phyloP scores from a whole-genome alignment of 331 rosid genomes.

The Malus hybrid region DNA sequence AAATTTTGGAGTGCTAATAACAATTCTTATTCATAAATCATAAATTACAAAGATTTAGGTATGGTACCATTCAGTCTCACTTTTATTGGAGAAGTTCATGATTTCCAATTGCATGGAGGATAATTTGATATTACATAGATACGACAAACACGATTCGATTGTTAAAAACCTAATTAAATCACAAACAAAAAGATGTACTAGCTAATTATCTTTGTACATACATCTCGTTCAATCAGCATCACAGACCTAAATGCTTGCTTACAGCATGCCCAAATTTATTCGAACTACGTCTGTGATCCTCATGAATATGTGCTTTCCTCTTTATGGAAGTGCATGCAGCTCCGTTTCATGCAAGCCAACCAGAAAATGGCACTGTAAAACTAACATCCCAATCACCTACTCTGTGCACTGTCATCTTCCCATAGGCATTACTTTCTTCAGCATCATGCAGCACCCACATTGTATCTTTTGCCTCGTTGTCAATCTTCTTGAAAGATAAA shows the following conservation, averaged over 20 bases:
- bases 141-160: neutral
- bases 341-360: neutral
- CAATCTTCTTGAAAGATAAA: slow-evolving; percentile 15
- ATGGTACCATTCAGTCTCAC: neutral
- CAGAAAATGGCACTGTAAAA: neutral
- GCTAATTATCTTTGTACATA: neutral
- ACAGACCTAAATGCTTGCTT: neutral
- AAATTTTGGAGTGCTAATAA: too few relatives aligned
- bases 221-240: slow-evolving; percentile 5
- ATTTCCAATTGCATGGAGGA: neutral
- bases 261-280: neutral
- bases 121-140: neutral
- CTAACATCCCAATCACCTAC: neutral
- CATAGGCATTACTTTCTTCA: slow-evolving; percentile 2
- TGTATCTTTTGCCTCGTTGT: slow-evolving; percentile 4
- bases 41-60: too few relatives aligned
- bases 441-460: neutral
- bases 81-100: neutral
- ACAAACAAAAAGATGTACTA: neutral
- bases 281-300: neutral
- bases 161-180: neutral
- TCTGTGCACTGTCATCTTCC: slow-evolving; percentile 12
- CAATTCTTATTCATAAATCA: too few relatives aligned
- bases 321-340: neutral
- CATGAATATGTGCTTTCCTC: neutral